Percentiles rank a stretch among this genome's conserved stretches.
These are phyloP conservation scores for Astragalus membranaceus DNA, from an alignment of 306 rosid species.

Conservation along the genomic window DNA sequence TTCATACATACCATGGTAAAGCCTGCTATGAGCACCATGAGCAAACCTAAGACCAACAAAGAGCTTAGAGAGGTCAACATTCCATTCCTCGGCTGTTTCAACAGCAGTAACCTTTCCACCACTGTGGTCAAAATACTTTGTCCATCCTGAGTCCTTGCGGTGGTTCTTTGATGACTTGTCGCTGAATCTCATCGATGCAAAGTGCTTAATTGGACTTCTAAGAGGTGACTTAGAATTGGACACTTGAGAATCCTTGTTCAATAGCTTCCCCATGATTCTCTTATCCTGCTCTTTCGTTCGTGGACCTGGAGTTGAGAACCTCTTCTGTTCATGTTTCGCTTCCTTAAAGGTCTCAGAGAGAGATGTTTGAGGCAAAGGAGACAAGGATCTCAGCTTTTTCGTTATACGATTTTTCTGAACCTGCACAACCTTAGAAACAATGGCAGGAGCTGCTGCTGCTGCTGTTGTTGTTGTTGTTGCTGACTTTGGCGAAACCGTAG, in stretches of 20 bases:
- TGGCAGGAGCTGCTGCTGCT: neutral
- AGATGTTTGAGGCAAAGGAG: slow-evolving; percentile 49
- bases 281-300: slow-evolving; percentile 40
- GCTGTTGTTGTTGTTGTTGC: neutral
- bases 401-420: slow-evolving; percentile 18
- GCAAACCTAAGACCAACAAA: slow-evolving; percentile 83
- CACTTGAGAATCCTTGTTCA: slow-evolving; percentile 37
- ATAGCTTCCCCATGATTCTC: slow-evolving; percentile 43
- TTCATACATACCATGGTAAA: slow-evolving; percentile 83
- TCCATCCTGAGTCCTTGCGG: slow-evolving; percentile 69
- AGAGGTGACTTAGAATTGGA: slow-evolving; percentile 24
- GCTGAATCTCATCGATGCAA: slow-evolving; percentile 32
- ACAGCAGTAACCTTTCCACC: slow-evolving; percentile 88
- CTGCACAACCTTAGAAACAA: slow-evolving; percentile 16
- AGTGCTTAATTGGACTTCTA: slow-evolving; percentile 42
- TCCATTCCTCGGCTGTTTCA: slow-evolving; percentile 76
- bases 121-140: slow-evolving; percentile 72
- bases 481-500: too few relatives aligned
- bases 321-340: slow-evolving; percentile 52
- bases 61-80: slow-evolving; percentile 74
- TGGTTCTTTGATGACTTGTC: slow-evolving; percentile 32
- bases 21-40: slow-evolving; percentile 90
- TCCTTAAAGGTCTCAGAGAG: slow-evolving; percentile 59
- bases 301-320: slow-evolving; percentile 72
- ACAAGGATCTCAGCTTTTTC: slow-evolving; percentile 72